A percentile compares a stretch with the other conserved stretches of the same genome.
These are phyloP conservation scores for Kodamaea fungicola DNA, from an alignment of 1,139 yeast genomes.

Conservation along the genomic window DNA sequence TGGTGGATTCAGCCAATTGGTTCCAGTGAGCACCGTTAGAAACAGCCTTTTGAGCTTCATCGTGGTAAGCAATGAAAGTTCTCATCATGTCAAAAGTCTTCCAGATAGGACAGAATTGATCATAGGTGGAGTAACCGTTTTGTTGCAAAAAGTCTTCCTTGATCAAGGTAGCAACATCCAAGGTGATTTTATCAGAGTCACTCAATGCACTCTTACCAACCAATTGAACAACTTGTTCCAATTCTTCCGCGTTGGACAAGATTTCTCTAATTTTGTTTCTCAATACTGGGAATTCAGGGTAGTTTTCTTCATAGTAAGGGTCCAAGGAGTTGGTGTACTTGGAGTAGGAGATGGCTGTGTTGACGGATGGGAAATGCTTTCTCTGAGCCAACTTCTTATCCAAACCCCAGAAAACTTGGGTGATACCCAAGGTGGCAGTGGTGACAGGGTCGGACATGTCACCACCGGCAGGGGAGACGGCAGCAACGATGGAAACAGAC, in stretches of 20 bases:
- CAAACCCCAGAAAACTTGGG: slow-evolving; percentile 99
- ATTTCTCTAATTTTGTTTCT: slow-evolving; percentile 93
- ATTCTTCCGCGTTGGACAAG: slow-evolving; percentile 92
- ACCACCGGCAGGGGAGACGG: slow-evolving; percentile 99
- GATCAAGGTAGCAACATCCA: slow-evolving; percentile 86
- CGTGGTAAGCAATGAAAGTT: slow-evolving; percentile 84
- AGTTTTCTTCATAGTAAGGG: slow-evolving; percentile 80
- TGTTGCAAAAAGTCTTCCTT: slow-evolving; percentile 99
- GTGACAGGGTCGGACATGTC: slow-evolving; percentile 99
- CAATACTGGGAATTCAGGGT: slow-evolving; percentile 85
- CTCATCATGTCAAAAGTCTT: slow-evolving; percentile 98
- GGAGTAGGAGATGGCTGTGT: slow-evolving; percentile 93
- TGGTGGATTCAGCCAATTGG: slow-evolving; percentile 80
- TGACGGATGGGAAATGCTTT: slow-evolving; percentile 98
- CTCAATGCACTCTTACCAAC: slow-evolving; percentile 98
- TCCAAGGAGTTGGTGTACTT: slow-evolving; percentile 86
- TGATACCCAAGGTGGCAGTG: slow-evolving; percentile 95
- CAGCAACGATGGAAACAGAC: slow-evolving; percentile 98
- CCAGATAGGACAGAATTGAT: slow-evolving; percentile 99
- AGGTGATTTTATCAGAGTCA: slow-evolving; percentile 92
- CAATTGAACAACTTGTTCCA: slow-evolving; percentile 97
- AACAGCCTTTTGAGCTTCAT: slow-evolving; percentile 96
- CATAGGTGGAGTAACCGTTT: slow-evolving; percentile 97
- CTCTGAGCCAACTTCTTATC: slow-evolving; percentile 99
- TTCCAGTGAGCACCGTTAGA: slow-evolving; percentile 94